A percentile compares a stretch with the other conserved stretches of the same genome.
Evolutionary conservation across 2,329 filamentous ascomycete genomes (phyloP).

Genomic region (Thelonectria discophora): DNA sequence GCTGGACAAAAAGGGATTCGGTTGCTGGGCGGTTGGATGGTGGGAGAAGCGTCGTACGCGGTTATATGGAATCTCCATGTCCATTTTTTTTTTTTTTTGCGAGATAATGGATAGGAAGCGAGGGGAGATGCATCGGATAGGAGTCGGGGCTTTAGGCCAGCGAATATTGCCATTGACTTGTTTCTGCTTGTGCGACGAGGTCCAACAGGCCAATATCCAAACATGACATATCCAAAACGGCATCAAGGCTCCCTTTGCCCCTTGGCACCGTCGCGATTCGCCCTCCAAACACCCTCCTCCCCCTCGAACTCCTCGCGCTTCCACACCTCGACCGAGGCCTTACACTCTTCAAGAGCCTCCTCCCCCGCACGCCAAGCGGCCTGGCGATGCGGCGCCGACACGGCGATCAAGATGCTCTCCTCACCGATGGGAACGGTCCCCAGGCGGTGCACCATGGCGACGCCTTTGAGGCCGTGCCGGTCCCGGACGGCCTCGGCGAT

Average conservation of each 20-base stretch:
- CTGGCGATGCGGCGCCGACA: constrained; percentile 82
- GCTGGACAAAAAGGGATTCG: not conserved
- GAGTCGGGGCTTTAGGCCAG: not conserved
- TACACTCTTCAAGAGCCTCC: constrained; percentile 87
- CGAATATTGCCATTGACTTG: not conserved
- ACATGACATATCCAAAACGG: not conserved
- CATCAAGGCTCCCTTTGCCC: constrained; percentile 54
- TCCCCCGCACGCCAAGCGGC: constrained; percentile 90
- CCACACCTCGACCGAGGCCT: constrained; percentile 92
- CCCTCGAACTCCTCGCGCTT: constrained; percentile 88
- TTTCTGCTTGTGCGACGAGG: not conserved
- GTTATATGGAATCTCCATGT: not conserved
- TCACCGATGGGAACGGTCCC: constrained; percentile 89
- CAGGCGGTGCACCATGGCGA: constrained; percentile 85
- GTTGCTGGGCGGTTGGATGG: not conserved
- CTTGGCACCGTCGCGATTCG: constrained; percentile 78
- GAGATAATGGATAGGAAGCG: not conserved
- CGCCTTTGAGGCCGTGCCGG: constrained; percentile 73
- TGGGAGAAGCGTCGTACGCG: not conserved
- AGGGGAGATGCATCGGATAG: not conserved
- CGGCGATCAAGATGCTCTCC: constrained; percentile 90
- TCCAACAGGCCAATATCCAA: not conserved
- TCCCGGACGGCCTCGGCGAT: constrained; percentile 67
- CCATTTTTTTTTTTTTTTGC: not conserved
- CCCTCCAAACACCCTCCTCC: constrained; percentile 84